Evolutionary conservation across 108 stramenopile genomes (phyloP).

Genomic region (Parmales sp.): DNA sequence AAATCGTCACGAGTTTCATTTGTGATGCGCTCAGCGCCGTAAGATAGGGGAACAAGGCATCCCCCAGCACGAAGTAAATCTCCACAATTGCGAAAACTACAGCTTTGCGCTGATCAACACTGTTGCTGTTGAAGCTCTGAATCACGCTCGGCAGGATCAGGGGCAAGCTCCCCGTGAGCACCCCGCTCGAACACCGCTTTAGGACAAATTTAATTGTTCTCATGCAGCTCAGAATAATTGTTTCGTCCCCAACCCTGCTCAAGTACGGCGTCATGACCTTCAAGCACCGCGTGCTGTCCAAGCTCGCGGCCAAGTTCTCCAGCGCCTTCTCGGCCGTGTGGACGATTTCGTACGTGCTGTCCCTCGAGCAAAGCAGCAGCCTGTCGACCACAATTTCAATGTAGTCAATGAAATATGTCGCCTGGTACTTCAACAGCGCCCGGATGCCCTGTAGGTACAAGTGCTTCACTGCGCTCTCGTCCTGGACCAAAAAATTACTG

Average conservation of each 20-base stretch:
- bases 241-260: constrained; percentile 10
- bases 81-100: constrained; percentile 35
- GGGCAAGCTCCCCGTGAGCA: constrained; percentile 12
- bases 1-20: constrained; percentile 29
- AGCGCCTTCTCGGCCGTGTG: constrained; percentile 43
- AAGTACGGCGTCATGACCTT: constrained; percentile 26
- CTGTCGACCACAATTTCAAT: constrained; percentile 26
- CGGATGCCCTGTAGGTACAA: constrained; percentile 34
- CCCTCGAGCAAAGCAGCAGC: constrained; percentile 22
- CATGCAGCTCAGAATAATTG: constrained; percentile 19
- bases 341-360: constrained; percentile 36
- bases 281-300: constrained; percentile 19
- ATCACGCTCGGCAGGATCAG: constrained; percentile 20
- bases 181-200: constrained; percentile 17
- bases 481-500: neutral
- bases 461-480: constrained; percentile 31
- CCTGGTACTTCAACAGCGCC: constrained; percentile 31
- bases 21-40: constrained; percentile 31
- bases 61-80: constrained; percentile 30
- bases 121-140: constrained; percentile 16
- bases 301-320: constrained; percentile 24
- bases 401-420: constrained; percentile 24
- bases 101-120: constrained; percentile 38
- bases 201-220: constrained; percentile 27
- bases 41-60: constrained; percentile 21